Conservation (phyloP, 2,329 filamentous ascomycete species). For the Pseudopyrenochaeta lycopersici region DNA sequence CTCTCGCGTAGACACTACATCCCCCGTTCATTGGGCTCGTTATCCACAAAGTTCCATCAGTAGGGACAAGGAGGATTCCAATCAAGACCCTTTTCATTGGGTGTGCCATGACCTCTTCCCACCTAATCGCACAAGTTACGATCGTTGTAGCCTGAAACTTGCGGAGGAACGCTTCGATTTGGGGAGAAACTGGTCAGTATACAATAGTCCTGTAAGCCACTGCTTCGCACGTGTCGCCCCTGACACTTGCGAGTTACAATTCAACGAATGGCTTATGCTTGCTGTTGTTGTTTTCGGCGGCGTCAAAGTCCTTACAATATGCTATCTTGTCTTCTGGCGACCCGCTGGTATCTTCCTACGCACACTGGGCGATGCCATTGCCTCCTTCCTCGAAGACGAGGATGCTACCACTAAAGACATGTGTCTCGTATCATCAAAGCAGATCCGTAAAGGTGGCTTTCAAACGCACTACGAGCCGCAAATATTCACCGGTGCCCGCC, state of each 20-base stretch:
- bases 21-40: constrained; percentile 20
- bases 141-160: constrained; percentile 4
- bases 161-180: background rate
- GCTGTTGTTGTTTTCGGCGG: constrained; percentile 22
- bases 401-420: constrained; percentile 29
- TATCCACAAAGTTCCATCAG: constrained; percentile 16
- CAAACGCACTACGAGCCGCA: background rate
- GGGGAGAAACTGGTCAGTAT: constrained; percentile 24
- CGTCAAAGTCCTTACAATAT: constrained; percentile 23
- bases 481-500: constrained; percentile 2
- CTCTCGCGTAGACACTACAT: background rate
- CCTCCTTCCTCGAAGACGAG: constrained; percentile 31
- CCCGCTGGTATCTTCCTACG: constrained; percentile 10
- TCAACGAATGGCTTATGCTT: constrained; percentile 22
- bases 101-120: constrained; percentile 17
- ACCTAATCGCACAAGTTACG: background rate
- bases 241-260: constrained; percentile 25
- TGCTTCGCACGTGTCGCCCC: constrained; percentile 17
- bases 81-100: constrained; percentile 23
- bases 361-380: constrained; percentile 40
- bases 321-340: constrained; percentile 15
- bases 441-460: constrained; percentile 15
- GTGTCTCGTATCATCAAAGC: constrained; percentile 23
- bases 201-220: constrained; percentile 16
- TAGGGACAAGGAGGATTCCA: constrained; percentile 12